Percentiles rank a stretch among this genome's conserved stretches.
Evolutionary conservation across 345 rosid genomes (phyloP).

Genomic region (Eucalyptus camaldulensis): DNA sequence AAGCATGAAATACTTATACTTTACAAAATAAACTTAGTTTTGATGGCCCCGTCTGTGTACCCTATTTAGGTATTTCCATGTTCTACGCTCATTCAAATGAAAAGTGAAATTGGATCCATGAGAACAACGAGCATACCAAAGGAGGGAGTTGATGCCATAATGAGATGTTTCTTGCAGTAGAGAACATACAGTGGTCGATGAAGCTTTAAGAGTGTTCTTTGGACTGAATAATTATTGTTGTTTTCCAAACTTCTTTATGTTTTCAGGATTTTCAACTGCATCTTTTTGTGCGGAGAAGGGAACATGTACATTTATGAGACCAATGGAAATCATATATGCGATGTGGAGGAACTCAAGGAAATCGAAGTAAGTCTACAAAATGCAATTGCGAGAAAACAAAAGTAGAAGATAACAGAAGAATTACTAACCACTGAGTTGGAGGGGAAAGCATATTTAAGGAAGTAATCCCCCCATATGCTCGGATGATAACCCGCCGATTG

Average conservation of each 20-base stretch:
- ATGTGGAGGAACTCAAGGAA: not conserved
- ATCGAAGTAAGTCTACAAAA: not conserved
- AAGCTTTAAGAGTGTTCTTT: not conserved
- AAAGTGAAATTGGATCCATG: not conserved
- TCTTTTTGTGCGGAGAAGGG: not conserved
- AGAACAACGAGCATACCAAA: not conserved
- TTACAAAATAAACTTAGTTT: not conserved
- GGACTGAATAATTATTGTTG: not conserved
- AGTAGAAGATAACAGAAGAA: not conserved
- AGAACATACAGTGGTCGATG: not conserved
- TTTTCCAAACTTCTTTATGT: not conserved
- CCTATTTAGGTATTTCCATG: not conserved
- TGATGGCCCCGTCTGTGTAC: not conserved
- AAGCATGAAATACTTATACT: not conserved
- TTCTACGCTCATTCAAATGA: not conserved
- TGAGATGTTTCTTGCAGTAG: not conserved
- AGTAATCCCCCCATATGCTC: constrained; percentile 4
- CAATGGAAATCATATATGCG: not conserved
- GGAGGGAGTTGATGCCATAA: not conserved
- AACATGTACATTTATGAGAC: not conserved
- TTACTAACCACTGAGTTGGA: not conserved
- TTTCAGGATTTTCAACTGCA: not conserved
- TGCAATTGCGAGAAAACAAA: not conserved
- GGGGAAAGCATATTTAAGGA: not conserved
- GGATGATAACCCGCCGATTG: not conserved